A percentile compares a stretch with the other conserved stretches of the same genome.
Evolutionary conservation across 2,329 filamentous ascomycete species (phyloP).

Genomic region (Nakataea oryzae): DNA sequence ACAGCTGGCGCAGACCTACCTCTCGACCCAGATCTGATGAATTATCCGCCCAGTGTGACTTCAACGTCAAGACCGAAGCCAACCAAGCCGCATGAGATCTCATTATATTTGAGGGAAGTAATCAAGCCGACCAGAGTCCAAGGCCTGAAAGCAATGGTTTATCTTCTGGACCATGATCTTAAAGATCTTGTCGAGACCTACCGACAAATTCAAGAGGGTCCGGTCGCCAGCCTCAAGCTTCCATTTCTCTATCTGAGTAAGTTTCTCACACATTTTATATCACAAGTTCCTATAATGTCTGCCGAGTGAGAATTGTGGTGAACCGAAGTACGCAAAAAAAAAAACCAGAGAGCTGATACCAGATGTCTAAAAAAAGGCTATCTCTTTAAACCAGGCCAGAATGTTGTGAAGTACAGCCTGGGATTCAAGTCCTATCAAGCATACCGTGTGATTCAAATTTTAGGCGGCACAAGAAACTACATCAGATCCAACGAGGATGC

Average conservation of each 20-base stretch:
- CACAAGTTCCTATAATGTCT: too few relatives aligned
- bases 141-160: background rate
- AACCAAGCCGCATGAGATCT: too few relatives aligned
- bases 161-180: background rate
- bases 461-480: background rate
- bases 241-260: background rate
- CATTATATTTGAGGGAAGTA: background rate
- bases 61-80: too few relatives aligned
- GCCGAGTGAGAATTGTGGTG: background rate
- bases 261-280: too few relatives aligned
- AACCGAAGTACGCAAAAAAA: too few relatives aligned
- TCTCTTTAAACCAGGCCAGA: background rate
- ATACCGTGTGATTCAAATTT: background rate
- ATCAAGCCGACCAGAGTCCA: background rate
- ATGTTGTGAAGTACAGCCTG: background rate
- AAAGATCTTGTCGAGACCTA: background rate
- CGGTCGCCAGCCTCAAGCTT: background rate
- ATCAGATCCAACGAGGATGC: fast-evolving
- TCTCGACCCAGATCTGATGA: too few relatives aligned
- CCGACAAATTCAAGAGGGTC: background rate
- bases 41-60: too few relatives aligned
- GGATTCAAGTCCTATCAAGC: background rate
- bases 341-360: background rate
- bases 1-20: background rate
- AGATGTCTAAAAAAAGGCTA: background rate